These are phyloP conservation scores for Colletotrichum sp. DNA, from an alignment of 2,329 filamentous ascomycete species.

Conservation along the genomic window DNA sequence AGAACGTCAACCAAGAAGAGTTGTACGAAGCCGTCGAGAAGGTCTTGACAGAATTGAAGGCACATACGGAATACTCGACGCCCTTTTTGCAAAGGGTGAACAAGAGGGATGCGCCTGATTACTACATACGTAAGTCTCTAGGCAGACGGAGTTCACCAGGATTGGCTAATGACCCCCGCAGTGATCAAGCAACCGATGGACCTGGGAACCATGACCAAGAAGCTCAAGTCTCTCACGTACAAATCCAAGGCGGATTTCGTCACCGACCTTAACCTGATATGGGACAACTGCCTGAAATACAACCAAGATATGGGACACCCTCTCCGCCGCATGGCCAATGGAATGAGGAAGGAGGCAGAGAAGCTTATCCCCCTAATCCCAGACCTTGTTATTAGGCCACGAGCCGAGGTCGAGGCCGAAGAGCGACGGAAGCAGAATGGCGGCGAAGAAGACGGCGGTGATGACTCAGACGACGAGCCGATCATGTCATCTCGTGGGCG, in stretches of 20 bases:
- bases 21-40: constrained; percentile 97
- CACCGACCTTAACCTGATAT: constrained; percentile 90
- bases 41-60: constrained; percentile 95
- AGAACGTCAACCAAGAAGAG: constrained; percentile 96
- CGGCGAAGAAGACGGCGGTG: constrained; percentile 79
- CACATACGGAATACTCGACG: constrained; percentile 96
- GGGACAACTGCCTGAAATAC: constrained; percentile 96
- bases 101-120: constrained; percentile 96
- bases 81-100: constrained; percentile 94
- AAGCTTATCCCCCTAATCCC: constrained; percentile 95
- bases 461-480: constrained; percentile 95
- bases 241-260: constrained; percentile 96
- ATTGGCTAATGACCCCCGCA: constrained; percentile 39
- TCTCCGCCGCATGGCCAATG: constrained; percentile 88
- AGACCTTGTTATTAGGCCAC: constrained; percentile 86
- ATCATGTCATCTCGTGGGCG: constrained; percentile 97
- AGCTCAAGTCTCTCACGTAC: constrained; percentile 80
- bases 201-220: constrained; percentile 97
- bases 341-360: constrained; percentile 97
- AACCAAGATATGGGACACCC: constrained; percentile 90
- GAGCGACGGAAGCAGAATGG: constrained; percentile 86
- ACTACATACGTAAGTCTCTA: constrained; percentile 77
- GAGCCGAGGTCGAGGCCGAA: constrained; percentile 92
- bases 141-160: background rate
- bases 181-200: constrained; percentile 98